Evolutionary conservation across 306 rosid genomes (phyloP).

Genomic region (Lotus japonicus): DNA sequence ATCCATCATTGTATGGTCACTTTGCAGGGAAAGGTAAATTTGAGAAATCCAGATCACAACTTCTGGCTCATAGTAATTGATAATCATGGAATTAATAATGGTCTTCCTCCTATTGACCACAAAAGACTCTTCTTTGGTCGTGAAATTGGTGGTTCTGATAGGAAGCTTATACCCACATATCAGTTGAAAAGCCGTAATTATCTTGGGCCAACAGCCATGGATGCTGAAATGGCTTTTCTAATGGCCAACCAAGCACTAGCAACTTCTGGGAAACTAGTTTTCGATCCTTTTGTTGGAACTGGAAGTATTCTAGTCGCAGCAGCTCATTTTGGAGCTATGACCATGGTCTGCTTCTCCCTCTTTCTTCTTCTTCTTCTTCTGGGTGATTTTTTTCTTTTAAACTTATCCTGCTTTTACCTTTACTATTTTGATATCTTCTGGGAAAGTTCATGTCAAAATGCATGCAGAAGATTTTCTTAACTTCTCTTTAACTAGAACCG

Average conservation of each 20-base stretch:
- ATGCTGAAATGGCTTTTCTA: conserved; percentile 92
- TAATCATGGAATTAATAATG: conserved; percentile 68
- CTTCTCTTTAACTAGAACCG: conserved; percentile 23
- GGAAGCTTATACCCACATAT: conserved; percentile 89
- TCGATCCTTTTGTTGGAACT: conserved; percentile 93
- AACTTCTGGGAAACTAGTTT: conserved; percentile 70
- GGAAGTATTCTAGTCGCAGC: conserved; percentile 93
- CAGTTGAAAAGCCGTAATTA: conserved; percentile 87
- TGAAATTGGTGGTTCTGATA: conserved; percentile 81
- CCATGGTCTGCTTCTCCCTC: conserved; percentile 59
- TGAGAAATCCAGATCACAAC: conserved; percentile 80
- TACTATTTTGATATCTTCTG: not conserved
- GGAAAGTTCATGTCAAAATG: conserved; percentile 5
- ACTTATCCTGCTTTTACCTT: not conserved
- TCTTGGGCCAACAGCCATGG: conserved; percentile 99
- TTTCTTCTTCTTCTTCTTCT: not conserved
- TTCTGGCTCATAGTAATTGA: conserved; percentile 86
- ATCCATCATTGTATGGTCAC: not conserved
- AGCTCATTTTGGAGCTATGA: conserved; percentile 95
- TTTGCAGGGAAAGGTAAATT: conserved; percentile 73
- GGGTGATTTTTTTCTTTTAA: not conserved
- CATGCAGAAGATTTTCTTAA: conserved; percentile 1
- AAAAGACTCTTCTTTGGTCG: conserved; percentile 86
- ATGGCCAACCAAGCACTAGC: conserved; percentile 96
- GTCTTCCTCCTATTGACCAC: conserved; percentile 78